phyloP scores from a whole-genome alignment of 2,329 filamentous ascomycete genomes.

The Aphanoascus verrucosus region DNA sequence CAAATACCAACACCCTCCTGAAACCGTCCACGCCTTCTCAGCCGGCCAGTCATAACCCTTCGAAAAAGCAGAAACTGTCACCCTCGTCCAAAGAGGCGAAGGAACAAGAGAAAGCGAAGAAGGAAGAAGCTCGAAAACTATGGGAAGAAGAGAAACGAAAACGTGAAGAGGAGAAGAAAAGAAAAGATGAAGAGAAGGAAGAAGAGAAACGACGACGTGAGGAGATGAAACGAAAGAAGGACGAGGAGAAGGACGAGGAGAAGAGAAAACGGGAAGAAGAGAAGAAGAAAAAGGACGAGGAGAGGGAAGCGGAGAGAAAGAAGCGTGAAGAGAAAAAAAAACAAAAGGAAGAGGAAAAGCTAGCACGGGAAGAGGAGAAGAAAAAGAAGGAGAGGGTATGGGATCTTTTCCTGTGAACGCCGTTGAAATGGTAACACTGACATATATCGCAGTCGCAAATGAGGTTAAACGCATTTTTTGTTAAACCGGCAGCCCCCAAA shows the following conservation, averaged over 20 bases:
- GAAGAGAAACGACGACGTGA: constrained; percentile 37
- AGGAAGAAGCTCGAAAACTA: constrained; percentile 32
- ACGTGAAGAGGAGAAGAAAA: constrained; percentile 37
- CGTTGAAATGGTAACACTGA: constrained; percentile 17
- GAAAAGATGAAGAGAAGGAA: constrained; percentile 30
- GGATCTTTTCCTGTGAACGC: constrained; percentile 12
- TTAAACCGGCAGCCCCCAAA: constrained; percentile 29
- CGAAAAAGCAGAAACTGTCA: constrained; percentile 28
- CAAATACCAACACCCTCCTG: constrained; percentile 10
- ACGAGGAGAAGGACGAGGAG: constrained; percentile 39
- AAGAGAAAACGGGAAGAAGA: constrained; percentile 36
- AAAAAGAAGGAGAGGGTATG: constrained; percentile 30
- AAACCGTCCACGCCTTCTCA: constrained; percentile 12
- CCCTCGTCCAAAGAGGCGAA: constrained; percentile 25
- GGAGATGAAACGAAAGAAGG: constrained; percentile 38
- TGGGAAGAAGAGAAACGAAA: constrained; percentile 38
- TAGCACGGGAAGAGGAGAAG: constrained; percentile 23
- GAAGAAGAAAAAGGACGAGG: constrained; percentile 35
- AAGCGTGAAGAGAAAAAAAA: constrained; percentile 40
- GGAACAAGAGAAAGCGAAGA: constrained; percentile 36
- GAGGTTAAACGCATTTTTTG: constrained; percentile 42
- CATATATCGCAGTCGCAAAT: constrained; percentile 36
- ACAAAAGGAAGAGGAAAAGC: constrained; percentile 29
- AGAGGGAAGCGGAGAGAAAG: constrained; percentile 37
- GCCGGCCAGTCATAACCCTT: constrained; percentile 12